Conservation (phyloP, 495 filamentous ascomycete species). For the Trichoderma gamsii region DNA sequence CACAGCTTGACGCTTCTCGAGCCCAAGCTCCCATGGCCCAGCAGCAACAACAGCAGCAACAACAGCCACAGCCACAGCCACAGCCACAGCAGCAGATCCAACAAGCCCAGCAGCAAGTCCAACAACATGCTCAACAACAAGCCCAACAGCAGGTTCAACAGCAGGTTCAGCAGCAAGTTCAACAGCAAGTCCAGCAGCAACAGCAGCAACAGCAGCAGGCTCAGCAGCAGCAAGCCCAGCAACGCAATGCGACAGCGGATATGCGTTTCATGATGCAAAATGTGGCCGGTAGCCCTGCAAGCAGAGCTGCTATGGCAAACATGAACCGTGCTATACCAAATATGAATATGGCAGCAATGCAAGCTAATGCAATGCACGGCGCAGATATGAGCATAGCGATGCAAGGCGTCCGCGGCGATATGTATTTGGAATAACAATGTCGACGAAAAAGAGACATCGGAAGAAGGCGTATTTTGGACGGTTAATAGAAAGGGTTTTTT, state of each 20-base stretch:
- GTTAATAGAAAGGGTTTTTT: background rate
- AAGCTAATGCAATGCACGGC: constrained; percentile 18
- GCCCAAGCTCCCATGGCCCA: constrained; percentile 21
- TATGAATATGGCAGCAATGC: constrained; percentile 22
- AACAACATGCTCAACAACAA: constrained; percentile 18
- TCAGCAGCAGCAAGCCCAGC: constrained; percentile 17
- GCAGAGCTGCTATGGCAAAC: constrained; percentile 21
- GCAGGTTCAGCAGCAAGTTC: constrained; percentile 16
- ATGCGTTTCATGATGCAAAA: constrained; percentile 19
- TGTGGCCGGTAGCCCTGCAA: constrained; percentile 19
- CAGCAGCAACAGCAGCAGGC: constrained; percentile 17
- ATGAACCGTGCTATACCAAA: constrained; percentile 28
- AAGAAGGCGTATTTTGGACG: constrained; percentile 11
- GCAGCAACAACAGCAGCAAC: constrained; percentile 17
- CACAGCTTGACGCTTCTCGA: constrained; percentile 24
- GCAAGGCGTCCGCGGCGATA: constrained; percentile 35
- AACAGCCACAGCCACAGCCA: constrained; percentile 20
- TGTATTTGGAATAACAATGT: constrained; percentile 34
- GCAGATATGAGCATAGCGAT: constrained; percentile 27
- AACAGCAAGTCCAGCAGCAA: constrained; percentile 19
- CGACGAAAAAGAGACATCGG: background rate
- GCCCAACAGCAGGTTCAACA: constrained; percentile 17
- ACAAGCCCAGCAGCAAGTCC: constrained; percentile 17
- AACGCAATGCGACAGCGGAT: constrained; percentile 7
- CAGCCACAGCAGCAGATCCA: constrained; percentile 18